phyloP scores from a whole-genome alignment of 83 land plant genomes.

The Picea abies region DNA sequence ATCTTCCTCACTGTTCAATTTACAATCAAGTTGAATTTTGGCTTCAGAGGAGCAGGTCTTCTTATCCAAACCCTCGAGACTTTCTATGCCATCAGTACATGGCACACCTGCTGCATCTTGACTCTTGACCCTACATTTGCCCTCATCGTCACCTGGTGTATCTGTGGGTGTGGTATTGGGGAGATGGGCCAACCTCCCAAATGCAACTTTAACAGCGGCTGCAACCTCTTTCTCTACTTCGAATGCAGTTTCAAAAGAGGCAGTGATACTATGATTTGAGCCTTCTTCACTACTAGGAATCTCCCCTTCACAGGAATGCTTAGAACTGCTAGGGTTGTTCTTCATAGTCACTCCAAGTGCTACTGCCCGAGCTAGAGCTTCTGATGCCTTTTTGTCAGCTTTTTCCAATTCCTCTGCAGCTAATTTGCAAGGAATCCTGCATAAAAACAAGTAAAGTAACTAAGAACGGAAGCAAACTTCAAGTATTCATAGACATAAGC shows the following conservation, averaged over 20 bases:
- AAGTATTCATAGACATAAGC: neutral
- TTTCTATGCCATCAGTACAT: neutral
- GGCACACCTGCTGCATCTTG: neutral
- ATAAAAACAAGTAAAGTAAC: neutral
- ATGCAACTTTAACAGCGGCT: conserved; percentile 79
- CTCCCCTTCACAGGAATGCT: conserved; percentile 3
- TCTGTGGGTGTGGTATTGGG: neutral
- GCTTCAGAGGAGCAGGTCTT: neutral
- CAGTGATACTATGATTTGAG: conserved; percentile 56
- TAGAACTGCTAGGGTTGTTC: conserved; percentile 19
- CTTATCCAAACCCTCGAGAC: neutral
- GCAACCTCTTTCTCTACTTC: conserved; percentile 93
- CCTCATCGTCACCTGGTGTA: neutral
- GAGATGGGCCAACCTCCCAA: conserved; percentile 40
- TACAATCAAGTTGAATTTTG: neutral
- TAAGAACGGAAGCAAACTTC: neutral
- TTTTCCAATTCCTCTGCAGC: conserved; percentile 39
- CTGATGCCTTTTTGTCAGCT: conserved; percentile 44
- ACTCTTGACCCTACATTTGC: conserved; percentile 11
- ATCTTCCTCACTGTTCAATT: conserved; percentile 4
- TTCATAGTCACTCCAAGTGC: conserved; percentile 33
- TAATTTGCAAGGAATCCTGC: conserved; percentile 37
- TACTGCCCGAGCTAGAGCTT: conserved; percentile 29
- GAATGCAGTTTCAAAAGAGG: conserved; percentile 86
- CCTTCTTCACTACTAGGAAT: conserved; percentile 28